Percentiles rank a stretch among this genome's conserved stretches.
Conservation (phyloP, 164 flowering plant species). For the Piper betle region DNA sequence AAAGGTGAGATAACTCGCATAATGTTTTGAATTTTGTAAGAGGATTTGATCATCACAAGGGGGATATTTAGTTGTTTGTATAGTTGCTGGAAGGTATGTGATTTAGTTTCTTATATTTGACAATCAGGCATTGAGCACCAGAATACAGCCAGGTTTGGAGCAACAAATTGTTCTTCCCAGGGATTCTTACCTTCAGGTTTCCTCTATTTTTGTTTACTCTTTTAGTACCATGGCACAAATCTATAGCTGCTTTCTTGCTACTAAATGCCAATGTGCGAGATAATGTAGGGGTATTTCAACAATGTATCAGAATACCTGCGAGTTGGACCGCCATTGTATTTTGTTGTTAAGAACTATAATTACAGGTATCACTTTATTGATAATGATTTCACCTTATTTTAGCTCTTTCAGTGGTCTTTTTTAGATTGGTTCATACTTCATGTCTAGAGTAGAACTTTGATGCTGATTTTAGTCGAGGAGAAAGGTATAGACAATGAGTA, state of each 20-base stretch:
- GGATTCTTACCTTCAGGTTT: constrained; percentile 98
- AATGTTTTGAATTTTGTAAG: neutral
- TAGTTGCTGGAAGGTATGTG: neutral
- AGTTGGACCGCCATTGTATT: constrained; percentile 92
- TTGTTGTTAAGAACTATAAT: constrained; percentile 88
- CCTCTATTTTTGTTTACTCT: neutral
- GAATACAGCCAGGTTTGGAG: constrained; percentile 89
- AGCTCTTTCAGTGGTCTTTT: too few species aligned
- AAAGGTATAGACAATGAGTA: too few species aligned
- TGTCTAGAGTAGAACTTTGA: too few species aligned
- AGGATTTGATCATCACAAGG: neutral
- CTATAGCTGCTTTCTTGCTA: neutral
- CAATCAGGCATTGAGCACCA: constrained; percentile 66
- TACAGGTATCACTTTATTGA: constrained; percentile 44
- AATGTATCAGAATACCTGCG: constrained; percentile 75
- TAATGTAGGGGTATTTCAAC: constrained; percentile 75
- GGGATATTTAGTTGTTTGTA: too few species aligned
- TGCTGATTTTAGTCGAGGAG: too few species aligned
- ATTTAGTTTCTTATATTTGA: too few species aligned
- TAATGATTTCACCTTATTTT: too few species aligned
- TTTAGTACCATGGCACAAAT: neutral
- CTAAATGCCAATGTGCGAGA: neutral
- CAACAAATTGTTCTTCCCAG: constrained; percentile 92
- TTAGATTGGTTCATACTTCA: too few species aligned
- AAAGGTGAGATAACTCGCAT: neutral